phyloP scores from a whole-genome alignment of 441 rosid genomes.

The Euphorbia celastroides region DNA sequence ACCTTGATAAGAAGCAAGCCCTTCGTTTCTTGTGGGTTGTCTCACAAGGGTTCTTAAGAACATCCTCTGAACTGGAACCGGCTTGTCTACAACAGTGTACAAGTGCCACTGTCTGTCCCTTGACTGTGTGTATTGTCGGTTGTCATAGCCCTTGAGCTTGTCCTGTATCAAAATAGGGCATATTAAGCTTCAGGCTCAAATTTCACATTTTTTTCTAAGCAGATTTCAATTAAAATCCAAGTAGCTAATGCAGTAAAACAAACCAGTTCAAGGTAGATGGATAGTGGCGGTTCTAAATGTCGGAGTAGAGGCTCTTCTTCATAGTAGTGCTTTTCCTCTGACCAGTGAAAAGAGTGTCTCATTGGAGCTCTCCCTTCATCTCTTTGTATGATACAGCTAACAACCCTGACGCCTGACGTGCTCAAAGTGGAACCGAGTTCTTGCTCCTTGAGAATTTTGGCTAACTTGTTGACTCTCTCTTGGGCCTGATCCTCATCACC shows the following conservation, averaged over 20 bases:
- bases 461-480: constrained; percentile 87
- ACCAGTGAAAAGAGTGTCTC: constrained; percentile 99
- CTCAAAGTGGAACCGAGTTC: constrained; percentile 71
- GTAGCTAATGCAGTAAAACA: constrained; percentile 18
- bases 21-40: constrained; percentile 70
- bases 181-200: constrained; percentile 19
- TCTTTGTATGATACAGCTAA: constrained; percentile 96
- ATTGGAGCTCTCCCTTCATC: constrained; percentile 99
- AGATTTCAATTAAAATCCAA: background rate
- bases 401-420: constrained; percentile 83
- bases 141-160: constrained; percentile 82
- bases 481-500: constrained; percentile 99
- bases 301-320: constrained; percentile 95
- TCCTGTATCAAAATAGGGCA: constrained; percentile 49
- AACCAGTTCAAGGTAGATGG: constrained; percentile 96
- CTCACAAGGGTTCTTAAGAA: constrained; percentile 96
- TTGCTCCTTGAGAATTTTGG: constrained; percentile 89
- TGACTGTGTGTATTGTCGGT: constrained; percentile 72
- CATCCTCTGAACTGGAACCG: constrained; percentile 79
- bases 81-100: constrained; percentile 84
- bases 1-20: constrained; percentile 59
- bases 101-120: constrained; percentile 97
- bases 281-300: constrained; percentile 96
- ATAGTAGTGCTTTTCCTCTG: constrained; percentile 62
- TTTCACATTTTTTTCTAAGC: no score